Evolutionary conservation across 2,329 filamentous ascomycete species (phyloP), one percentile per base, ranked within the genome.

Genomic region (Botrytis porri): DNA sequence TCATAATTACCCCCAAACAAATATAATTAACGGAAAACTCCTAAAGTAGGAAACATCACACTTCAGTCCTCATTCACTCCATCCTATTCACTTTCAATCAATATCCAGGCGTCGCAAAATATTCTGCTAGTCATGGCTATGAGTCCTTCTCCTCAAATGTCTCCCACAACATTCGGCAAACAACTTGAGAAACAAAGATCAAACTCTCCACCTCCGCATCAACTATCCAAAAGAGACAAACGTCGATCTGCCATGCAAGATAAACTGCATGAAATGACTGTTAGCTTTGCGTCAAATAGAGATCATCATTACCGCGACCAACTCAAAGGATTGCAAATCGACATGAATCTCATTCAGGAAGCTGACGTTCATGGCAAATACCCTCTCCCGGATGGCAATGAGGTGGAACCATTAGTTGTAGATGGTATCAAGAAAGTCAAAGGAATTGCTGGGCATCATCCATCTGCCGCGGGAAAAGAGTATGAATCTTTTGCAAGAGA

Each of bases 251-350:
- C 91, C 79, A 89, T 98, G 75, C 89, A 90, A 77, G 94, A 97
- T 75, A 91, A 92, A 76, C 88, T 97, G 10, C 87, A 89, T 59
- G 88, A 90, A 72, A 90, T 98, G 82, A 90, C 91, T 71, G 89
- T 92, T 71, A 90, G 90, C 77, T 95, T 97, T 83, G 89, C 90
- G 76, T 88, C 91, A 75, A 94, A 97, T 80, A 89, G 93, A 76
- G 94, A 97, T 82, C 86, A 88, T 75, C 90, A 94, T 78, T 98
- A 97, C 82, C 90, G 95, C 75, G 93, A 96, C 77, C 94, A 98
- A 82, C 88, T 98, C 3, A 92, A 96, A 79, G 93, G 93, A 77
- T 89, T 98, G n/a, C 95, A 98, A 83, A 90, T 93, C 76, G 95
- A 97, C 82, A 94, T 95, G 83, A 93, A 89, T 73, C 87, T 97